These are phyloP conservation scores for Starmera stellimalicola DNA, from an alignment of 1,139 yeast genomes.

Conservation along the genomic window DNA sequence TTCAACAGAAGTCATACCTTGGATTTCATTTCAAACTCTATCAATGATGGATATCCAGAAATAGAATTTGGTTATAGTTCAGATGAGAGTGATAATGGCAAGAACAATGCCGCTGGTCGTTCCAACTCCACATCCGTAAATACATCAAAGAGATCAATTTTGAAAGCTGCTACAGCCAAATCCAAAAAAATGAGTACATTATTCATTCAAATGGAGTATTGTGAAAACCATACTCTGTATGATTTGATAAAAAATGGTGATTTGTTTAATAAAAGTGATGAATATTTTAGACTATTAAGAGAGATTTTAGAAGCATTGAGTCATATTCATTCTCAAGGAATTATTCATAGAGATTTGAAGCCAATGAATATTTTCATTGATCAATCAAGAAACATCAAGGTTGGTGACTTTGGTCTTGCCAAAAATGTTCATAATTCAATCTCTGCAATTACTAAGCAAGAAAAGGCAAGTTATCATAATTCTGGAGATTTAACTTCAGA, in stretches of 20 bases:
- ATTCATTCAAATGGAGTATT: conserved; percentile 95
- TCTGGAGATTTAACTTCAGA: conserved; percentile 83
- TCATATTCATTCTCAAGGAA: conserved; percentile 89
- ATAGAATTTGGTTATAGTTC: conserved; percentile 46
- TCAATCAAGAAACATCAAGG: conserved; percentile 76
- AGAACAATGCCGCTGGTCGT: conserved; percentile 13
- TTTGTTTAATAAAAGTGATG: conserved; percentile 60
- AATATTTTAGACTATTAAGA: conserved; percentile 83
- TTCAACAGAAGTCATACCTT: conserved; percentile 23
- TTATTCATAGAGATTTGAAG: conserved; percentile 90
- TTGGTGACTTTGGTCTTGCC: conserved; percentile 96
- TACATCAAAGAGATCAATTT: neutral
- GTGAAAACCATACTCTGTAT: conserved; percentile 83
- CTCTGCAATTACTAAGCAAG: conserved; percentile 21
- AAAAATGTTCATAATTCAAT: conserved; percentile 57
- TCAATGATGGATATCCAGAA: conserved; percentile 37
- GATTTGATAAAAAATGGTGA: conserved; percentile 74
- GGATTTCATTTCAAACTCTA: conserved; percentile 62
- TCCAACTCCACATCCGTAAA: conserved; percentile 7
- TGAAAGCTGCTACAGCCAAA: conserved; percentile 2
- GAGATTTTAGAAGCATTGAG: conserved; percentile 86
- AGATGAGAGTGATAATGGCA: conserved; percentile 18
- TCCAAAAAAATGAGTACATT: conserved; percentile 36
- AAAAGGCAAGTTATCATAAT: conserved; percentile 18
- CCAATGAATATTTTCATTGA: conserved; percentile 96